Evolutionary conservation across 371 early-diverging fungal genomes (phyloP), one percentile per base, ranked within the genome.

Genomic region (Mortierella sp.): DNA sequence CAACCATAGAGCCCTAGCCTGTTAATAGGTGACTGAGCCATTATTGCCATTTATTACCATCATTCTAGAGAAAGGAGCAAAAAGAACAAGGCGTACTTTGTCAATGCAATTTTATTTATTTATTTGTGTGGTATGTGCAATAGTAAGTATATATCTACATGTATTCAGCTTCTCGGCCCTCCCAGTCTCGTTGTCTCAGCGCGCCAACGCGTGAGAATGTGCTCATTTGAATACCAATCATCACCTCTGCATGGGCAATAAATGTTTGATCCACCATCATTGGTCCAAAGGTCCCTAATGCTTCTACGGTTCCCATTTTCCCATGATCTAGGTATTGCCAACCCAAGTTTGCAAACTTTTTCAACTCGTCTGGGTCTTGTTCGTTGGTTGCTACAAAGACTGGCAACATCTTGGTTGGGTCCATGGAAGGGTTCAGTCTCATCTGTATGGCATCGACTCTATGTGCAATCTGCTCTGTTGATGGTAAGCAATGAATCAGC

Each of bases 251-350:
- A 17, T 81, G 45, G 3, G 81, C 75, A 61, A 81, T 65, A 23
- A 81, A 58, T 17, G 69, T 47, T 47, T 75, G 75, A 35, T 81
- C 81, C 1, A 75, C 68, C 81, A 81, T 81, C 81, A 75, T 81
- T 0, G 81, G 81, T 3, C 81, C 81, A 81, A 81, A 81, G 42
- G 65, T 47, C 2, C 75, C 81, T 8, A 75, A 47, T 0, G 43
- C 35, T 53, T 75, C 66, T 3, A 61, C 65, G 1, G 75, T 81
- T 26, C 66, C 37, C 68, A 81, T 56, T 37, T 53, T 53, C 15
- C 34, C 66, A 26, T 81, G 81, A 23, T 81, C 69, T 59, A 81
- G 22, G 29, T 55, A 37, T 31, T 31, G 47, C 63, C 75, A 68
- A 9, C 81, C 80, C 19, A 67, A 42, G 31, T 73, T 49, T 13